Percentiles rank a stretch among this genome's conserved stretches.
Evolutionary conservation across 768 basidiomycete species (phyloP).

Genomic region (Pholiota molesta): DNA sequence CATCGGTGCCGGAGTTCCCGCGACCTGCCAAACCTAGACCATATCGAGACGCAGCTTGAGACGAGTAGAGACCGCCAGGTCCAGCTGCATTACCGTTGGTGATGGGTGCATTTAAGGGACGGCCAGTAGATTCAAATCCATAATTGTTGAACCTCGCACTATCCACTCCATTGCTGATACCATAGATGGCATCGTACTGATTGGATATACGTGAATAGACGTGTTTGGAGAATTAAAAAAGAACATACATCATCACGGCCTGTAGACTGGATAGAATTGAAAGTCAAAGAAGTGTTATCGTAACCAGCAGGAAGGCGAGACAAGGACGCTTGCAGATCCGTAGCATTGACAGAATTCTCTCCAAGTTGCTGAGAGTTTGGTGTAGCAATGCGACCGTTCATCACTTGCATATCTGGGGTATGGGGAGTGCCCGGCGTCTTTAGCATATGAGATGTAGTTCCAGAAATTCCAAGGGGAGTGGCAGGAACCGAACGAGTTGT

Average conservation of each 20-base stretch:
- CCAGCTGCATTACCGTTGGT: slow-evolving; percentile 47
- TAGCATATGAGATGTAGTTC: slow-evolving; percentile 49
- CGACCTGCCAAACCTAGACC: slow-evolving; percentile 66
- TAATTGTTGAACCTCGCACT: slow-evolving; percentile 58
- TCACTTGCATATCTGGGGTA: slow-evolving; percentile 57
- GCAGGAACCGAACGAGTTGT: slow-evolving; percentile 83
- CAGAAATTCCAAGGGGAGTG: slow-evolving; percentile 69
- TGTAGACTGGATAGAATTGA: slow-evolving; percentile 50
- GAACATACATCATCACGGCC: slow-evolving; percentile 60
- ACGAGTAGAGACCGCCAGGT: slow-evolving; percentile 76
- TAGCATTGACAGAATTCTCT: slow-evolving; percentile 51
- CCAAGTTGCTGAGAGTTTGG: slow-evolving; percentile 49
- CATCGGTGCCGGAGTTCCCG: slow-evolving; percentile 49
- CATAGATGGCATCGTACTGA: slow-evolving; percentile 64
- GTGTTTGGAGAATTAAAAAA: slow-evolving; percentile 5
- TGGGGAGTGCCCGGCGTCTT: slow-evolving; percentile 74
- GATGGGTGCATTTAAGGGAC: slow-evolving; percentile 32
- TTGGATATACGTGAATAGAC: slow-evolving; percentile 24
- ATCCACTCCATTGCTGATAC: slow-evolving; percentile 53
- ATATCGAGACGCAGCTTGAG: slow-evolving; percentile 75
- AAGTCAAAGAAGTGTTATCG: slow-evolving; percentile 56
- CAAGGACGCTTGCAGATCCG: slow-evolving; percentile 72
- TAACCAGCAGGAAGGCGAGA: slow-evolving; percentile 67
- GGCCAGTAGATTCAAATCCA: slow-evolving; percentile 52
- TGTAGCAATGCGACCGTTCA: slow-evolving; percentile 66